Conservation (phyloP, 257 asterid species). For the Salvia rosmarinus region DNA sequence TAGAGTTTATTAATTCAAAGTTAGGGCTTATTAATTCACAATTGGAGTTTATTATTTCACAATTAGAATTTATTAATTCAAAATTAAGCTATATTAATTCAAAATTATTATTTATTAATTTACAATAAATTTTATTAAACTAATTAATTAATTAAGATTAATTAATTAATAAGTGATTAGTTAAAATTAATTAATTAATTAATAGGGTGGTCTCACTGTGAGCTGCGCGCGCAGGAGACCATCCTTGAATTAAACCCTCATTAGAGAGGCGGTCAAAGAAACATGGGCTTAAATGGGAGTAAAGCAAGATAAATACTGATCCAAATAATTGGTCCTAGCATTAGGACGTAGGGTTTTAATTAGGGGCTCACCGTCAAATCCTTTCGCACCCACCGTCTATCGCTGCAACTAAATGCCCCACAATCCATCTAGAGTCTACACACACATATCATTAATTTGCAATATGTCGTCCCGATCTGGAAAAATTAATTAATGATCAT, state of each 20-base stretch:
- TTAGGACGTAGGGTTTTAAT: conserved; percentile 29
- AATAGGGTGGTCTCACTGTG: no score
- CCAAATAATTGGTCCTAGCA: conserved; percentile 47
- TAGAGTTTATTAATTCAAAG: no score
- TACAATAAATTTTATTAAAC: no score
- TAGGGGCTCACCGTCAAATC: conserved; percentile 36
- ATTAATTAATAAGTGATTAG: no score
- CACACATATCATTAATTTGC: not conserved
- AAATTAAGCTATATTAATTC: no score
- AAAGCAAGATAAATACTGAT: conserved; percentile 42
- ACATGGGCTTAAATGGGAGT: conserved; percentile 47
- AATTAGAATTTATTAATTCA: no score
- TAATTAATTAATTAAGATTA: no score
- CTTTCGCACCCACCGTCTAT: conserved; percentile 28
- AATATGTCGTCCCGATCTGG: not conserved
- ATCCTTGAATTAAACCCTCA: conserved; percentile 27
- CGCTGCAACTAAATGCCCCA: conserved; percentile 27
- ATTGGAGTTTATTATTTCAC: no score
- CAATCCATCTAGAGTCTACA: not conserved
- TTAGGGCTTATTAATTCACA: no score
- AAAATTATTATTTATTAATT: no score
- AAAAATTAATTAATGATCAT: conserved; percentile 15
- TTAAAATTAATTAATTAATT: no score
- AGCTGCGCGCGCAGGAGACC: no score
- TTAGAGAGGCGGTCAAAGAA: conserved; percentile 42